These are phyloP conservation scores for Brassica cretica DNA, from an alignment of 345 rosid genomes.

Conservation along the genomic window DNA sequence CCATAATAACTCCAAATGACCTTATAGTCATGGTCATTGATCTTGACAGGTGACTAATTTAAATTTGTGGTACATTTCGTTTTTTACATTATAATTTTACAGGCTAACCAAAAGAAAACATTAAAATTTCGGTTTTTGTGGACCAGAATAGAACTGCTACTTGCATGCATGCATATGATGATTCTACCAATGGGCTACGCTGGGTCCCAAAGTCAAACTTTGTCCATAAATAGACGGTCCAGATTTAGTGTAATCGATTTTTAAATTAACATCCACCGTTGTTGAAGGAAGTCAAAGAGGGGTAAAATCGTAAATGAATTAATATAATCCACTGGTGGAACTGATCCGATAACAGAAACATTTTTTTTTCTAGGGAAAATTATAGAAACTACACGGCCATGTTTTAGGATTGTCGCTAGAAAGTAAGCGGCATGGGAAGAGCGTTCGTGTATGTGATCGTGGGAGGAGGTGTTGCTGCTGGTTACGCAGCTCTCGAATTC, in stretches of 20 bases:
- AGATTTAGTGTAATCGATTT: slow-evolving; percentile 2
- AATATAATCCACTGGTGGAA: slow-evolving; percentile 25
- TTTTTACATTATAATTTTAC: too few species aligned
- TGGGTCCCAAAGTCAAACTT: neutral
- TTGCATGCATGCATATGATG: too few species aligned
- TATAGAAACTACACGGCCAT: neutral
- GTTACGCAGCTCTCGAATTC: slow-evolving; percentile 96
- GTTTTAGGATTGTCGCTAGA: slow-evolving; percentile 25
- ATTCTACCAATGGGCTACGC: slow-evolving; percentile 17
- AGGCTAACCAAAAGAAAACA: too few species aligned
- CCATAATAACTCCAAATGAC: too few species aligned
- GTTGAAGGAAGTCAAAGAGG: slow-evolving; percentile 9
- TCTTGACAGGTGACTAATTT: too few species aligned
- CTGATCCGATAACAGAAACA: slow-evolving; percentile 28
- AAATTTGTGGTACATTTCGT: too few species aligned
- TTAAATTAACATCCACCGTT: neutral
- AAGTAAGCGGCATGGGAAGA: slow-evolving; percentile 69
- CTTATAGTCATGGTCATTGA: too few species aligned
- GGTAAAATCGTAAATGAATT: neutral
- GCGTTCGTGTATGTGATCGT: slow-evolving; percentile 91
- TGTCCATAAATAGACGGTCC: neutral
- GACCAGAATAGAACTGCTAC: too few species aligned
- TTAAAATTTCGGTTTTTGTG: too few species aligned
- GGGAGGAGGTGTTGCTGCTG: slow-evolving; percentile 98
- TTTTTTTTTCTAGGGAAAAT: neutral